Evolutionary conservation across 768 basidiomycete species (phyloP).

Genomic region (Lactifluus piperatus): DNA sequence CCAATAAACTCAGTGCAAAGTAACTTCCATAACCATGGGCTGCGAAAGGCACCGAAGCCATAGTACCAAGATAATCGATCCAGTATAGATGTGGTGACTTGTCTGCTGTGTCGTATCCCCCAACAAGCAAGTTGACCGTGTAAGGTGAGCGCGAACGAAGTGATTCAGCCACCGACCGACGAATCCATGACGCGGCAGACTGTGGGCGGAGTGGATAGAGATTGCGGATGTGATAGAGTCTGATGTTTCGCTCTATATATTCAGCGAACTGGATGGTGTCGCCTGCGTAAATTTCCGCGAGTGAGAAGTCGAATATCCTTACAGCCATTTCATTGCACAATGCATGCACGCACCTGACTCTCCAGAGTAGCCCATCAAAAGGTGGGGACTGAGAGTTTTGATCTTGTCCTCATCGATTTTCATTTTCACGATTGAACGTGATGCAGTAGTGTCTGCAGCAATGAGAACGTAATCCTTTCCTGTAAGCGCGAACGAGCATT

Average conservation of each 20-base stretch:
- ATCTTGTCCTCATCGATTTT: constrained; percentile 96
- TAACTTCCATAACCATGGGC: constrained; percentile 95
- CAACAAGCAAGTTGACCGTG: constrained; percentile 85
- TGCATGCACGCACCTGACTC: constrained; percentile 61
- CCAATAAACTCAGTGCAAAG: constrained; percentile 86
- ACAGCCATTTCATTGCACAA: background rate
- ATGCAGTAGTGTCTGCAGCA: constrained; percentile 84
- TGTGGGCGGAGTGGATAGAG: constrained; percentile 81
- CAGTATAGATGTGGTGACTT: constrained; percentile 78
- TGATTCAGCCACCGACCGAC: constrained; percentile 80
- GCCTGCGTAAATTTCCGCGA: constrained; percentile 37
- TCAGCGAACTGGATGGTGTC: constrained; percentile 97
- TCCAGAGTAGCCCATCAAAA: constrained; percentile 92
- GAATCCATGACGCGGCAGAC: constrained; percentile 93
- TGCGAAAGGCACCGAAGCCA: constrained; percentile 81
- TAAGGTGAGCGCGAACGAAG: constrained; percentile 85
- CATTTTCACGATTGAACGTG: constrained; percentile 95
- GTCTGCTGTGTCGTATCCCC: constrained; percentile 80
- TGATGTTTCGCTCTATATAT: constrained; percentile 91
- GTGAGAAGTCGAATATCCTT: background rate
- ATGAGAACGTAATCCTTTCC: constrained; percentile 93
- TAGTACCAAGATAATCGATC: constrained; percentile 93
- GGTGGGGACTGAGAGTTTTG: constrained; percentile 80
- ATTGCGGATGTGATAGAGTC: constrained; percentile 93
- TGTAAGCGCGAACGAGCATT: constrained; percentile 82